These are phyloP conservation scores for Tuber aestivum DNA, from an alignment of 495 filamentous ascomycete species.

Conservation along the genomic window DNA sequence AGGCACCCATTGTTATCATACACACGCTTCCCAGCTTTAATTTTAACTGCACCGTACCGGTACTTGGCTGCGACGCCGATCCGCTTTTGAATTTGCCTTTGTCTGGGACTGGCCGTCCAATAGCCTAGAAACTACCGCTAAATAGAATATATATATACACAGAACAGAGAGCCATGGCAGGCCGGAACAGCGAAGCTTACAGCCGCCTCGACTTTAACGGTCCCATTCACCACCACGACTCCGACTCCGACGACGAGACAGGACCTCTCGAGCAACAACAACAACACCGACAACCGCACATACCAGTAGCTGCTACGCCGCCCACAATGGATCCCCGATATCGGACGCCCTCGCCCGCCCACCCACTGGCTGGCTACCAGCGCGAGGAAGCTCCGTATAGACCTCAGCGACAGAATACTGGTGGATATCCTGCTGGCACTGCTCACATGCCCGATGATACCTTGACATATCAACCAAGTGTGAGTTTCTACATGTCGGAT, in stretches of 20 bases:
- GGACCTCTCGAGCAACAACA: constrained; percentile 10
- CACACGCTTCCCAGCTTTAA: not conserved
- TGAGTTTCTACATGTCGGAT: constrained; percentile 22
- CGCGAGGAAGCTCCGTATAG: constrained; percentile 35
- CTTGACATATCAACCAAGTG: constrained; percentile 39
- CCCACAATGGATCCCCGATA: constrained; percentile 31
- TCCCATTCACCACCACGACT: constrained; percentile 31
- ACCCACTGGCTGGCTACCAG: constrained; percentile 36
- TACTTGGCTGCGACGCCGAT: not conserved
- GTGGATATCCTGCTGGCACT: constrained; percentile 30
- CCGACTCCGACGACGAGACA: constrained; percentile 29
- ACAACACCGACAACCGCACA: constrained; percentile 26
- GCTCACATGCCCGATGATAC: constrained; percentile 32
- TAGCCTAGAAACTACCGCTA: not conserved
- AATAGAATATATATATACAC: not conserved
- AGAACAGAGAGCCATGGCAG: constrained; percentile 21
- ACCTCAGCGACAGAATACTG: constrained; percentile 38
- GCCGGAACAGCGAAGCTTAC: constrained; percentile 32
- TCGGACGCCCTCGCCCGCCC: constrained; percentile 36
- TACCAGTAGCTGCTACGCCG: constrained; percentile 7
- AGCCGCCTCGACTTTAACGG: constrained; percentile 33
- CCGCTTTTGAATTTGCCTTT: not conserved
- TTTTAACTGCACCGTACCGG: not conserved
- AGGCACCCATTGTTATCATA: not conserved
- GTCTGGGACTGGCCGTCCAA: not conserved